A percentile compares a stretch with the other conserved stretches of the same genome.
phyloP scores from a whole-genome alignment of 257 asterid genomes.

The Ajuga chamaepitys region DNA sequence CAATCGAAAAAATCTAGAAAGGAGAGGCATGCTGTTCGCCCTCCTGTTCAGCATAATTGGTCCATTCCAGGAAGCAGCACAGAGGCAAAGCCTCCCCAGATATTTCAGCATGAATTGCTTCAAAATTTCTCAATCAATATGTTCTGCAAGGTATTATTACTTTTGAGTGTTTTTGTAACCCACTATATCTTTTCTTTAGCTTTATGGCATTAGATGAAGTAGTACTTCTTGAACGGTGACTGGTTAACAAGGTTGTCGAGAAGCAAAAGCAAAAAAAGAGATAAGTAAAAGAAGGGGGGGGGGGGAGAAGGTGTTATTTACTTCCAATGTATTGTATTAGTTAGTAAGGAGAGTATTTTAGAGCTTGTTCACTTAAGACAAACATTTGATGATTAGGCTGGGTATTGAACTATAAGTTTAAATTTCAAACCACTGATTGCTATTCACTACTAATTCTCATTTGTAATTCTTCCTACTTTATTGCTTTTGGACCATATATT shows the following conservation, averaged over 20 bases:
- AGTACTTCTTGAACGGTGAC: not conserved
- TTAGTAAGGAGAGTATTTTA: not conserved
- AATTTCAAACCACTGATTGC: not conserved
- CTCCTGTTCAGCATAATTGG: conserved; percentile 97
- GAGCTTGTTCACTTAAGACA: not conserved
- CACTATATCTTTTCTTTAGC: not conserved
- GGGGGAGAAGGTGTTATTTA: too few species aligned
- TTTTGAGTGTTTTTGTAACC: not conserved
- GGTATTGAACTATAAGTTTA: not conserved
- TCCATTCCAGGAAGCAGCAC: conserved; percentile 62
- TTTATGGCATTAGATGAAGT: not conserved
- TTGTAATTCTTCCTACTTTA: not conserved
- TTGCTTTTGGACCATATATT: not conserved
- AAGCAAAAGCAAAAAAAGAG: not conserved
- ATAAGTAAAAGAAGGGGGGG: too few species aligned
- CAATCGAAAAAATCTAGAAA: conserved; percentile 47
- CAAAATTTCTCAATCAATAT: conserved; percentile 90
- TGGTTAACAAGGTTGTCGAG: not conserved
- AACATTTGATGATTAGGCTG: not conserved
- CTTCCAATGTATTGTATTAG: not conserved
- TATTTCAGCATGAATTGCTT: conserved; percentile 96
- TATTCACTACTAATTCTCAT: not conserved
- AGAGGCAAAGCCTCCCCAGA: conserved; percentile 59
- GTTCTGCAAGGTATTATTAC: conserved; percentile 82
- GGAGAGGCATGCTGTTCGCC: conserved; percentile 95